These are phyloP conservation scores for Sechiopsis laciniata DNA, from an alignment of 306 rosid species.

Conservation along the genomic window DNA sequence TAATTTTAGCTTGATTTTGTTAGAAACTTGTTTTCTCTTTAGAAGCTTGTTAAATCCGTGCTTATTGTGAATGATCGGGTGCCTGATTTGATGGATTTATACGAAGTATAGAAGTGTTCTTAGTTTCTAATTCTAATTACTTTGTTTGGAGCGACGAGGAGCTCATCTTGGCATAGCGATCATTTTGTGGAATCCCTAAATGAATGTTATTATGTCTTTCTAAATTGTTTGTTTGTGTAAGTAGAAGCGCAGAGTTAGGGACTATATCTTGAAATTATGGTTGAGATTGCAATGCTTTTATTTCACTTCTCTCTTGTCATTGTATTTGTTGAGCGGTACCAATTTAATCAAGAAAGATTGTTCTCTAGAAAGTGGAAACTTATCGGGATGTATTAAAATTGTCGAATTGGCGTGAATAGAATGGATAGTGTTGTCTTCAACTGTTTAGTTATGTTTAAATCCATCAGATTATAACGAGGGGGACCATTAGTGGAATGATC, in stretches of 20 bases:
- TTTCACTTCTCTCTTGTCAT: background rate
- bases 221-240: background rate
- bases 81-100: background rate
- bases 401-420: background rate
- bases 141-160: background rate
- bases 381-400: background rate
- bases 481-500: background rate
- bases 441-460: background rate
- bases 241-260: no score
- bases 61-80: background rate
- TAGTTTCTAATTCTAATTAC: background rate
- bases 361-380: background rate
- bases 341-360: background rate
- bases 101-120: background rate
- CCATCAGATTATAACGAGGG: background rate
- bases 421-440: conserved; percentile 4
- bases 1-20: background rate
- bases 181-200: background rate
- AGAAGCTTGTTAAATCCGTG: background rate
- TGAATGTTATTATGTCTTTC: background rate
- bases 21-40: background rate
- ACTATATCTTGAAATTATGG: background rate
- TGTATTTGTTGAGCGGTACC: background rate
- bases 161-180: background rate
- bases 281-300: background rate